These are phyloP conservation scores for Psophocarpus tetragonolobus DNA, from an alignment of 306 rosid genomes.

Conservation along the genomic window DNA sequence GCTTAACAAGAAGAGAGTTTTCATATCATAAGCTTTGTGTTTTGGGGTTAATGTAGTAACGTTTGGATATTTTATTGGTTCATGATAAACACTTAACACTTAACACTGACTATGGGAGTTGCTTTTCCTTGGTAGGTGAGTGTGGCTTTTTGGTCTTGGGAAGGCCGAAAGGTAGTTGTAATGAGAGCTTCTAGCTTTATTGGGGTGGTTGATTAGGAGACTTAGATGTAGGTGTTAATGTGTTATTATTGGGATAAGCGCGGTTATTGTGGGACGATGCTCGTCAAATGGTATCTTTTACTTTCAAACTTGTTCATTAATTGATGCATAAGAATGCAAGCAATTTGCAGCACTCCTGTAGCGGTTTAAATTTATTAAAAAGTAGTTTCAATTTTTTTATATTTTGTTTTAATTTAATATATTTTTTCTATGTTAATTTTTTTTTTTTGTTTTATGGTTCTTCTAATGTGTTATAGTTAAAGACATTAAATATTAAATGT, in stretches of 20 bases:
- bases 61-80: neutral
- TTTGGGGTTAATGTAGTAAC: neutral
- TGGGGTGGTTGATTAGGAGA: constrained; percentile 15
- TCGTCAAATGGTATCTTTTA: neutral
- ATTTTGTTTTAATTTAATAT: too few species aligned
- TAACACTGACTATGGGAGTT: neutral
- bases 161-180: constrained; percentile 5
- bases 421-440: too few species aligned
- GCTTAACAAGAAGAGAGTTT: neutral
- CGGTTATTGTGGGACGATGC: neutral
- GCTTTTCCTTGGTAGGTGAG: neutral
- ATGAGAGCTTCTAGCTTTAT: constrained; percentile 27
- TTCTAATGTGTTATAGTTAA: too few species aligned
- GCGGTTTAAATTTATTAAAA: too few species aligned
- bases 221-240: constrained; percentile 7
- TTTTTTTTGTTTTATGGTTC: too few species aligned
- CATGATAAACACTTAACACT: neutral
- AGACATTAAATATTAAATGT: too few species aligned
- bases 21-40: constrained; percentile 38
- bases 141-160: constrained; percentile 16
- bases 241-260: constrained; percentile 30
- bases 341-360: too few species aligned
- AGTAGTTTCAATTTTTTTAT: too few species aligned
- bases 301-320: neutral
- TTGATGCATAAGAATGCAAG: too few species aligned